These are phyloP conservation scores for Macrolepiota dolichaula DNA, from an alignment of 768 basidiomycete species.

Conservation along the genomic window DNA sequence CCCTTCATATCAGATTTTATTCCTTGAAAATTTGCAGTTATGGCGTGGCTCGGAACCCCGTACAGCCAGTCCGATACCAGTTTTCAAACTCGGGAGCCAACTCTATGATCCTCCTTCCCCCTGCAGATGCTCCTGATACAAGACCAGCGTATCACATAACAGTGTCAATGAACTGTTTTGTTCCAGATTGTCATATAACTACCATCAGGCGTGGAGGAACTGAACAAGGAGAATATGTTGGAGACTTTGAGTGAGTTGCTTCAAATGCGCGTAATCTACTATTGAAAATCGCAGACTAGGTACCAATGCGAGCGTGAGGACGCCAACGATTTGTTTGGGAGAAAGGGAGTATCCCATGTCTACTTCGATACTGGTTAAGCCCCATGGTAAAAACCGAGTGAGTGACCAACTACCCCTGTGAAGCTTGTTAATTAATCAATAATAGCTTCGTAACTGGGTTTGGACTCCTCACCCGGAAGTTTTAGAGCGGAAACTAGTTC, in stretches of 20 bases:
- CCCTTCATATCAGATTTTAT: not conserved
- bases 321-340: not conserved
- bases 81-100: slow-evolving; percentile 3
- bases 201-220: slow-evolving; percentile 25
- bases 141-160: slow-evolving; percentile 28
- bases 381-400: not conserved
- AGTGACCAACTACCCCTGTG: not conserved
- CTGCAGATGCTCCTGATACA: slow-evolving; percentile 16
- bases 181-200: slow-evolving; percentile 31
- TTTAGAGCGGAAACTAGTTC: not conserved
- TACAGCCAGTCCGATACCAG: not conserved
- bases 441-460: not conserved
- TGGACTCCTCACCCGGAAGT: not conserved
- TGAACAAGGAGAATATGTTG: slow-evolving; percentile 26
- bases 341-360: not conserved
- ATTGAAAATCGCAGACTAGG: slow-evolving; percentile 12
- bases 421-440: not conserved
- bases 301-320: not conserved
- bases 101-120: slow-evolving; percentile 22
- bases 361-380: not conserved
- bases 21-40: not conserved
- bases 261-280: not conserved
- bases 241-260: slow-evolving; percentile 30
- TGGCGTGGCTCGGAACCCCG: not conserved
- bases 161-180: slow-evolving; percentile 30